Conservation (phyloP, 768 basidiomycete genomes). For the Auricularia cornea region DNA sequence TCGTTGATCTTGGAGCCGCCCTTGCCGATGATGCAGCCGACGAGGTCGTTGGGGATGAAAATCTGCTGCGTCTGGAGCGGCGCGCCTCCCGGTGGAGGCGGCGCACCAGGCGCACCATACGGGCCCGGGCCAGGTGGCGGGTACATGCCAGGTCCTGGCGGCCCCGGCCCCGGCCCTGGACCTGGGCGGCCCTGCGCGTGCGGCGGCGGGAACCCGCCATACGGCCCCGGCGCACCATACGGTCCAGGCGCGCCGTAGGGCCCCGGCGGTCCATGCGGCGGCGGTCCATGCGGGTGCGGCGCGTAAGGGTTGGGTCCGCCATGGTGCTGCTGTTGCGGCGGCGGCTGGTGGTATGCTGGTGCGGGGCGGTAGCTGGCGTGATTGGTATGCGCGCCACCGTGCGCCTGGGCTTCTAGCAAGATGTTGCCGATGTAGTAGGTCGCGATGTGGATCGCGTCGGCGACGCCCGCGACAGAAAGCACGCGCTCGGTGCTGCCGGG, state of each 20-base stretch:
- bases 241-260: conserved; percentile 2
- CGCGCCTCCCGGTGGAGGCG: conserved; percentile 20
- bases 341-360: conserved; percentile 40
- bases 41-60: conserved; percentile 95
- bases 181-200: conserved; percentile 1
- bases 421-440: conserved; percentile 99
- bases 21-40: conserved; percentile 96
- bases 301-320: conserved; percentile 24
- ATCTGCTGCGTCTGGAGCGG: conserved; percentile 95
- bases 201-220: conserved; percentile 25
- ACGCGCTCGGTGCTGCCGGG: conserved; percentile 99
- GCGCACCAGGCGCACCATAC: background rate
- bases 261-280: conserved; percentile 22
- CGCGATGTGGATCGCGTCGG: conserved; percentile 98
- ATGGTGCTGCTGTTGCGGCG: conserved; percentile 27
- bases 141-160: conserved; percentile 2
- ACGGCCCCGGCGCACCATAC: conserved; percentile 10
- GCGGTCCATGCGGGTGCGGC: conserved; percentile 31
- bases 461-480: conserved; percentile 94
- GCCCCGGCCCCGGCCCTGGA: background rate
- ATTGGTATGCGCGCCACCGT: conserved; percentile 15
- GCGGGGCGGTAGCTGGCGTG: conserved; percentile 59
- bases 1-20: conserved; percentile 99
- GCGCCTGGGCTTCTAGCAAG: conserved; percentile 78
- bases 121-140: background rate